Conservation (phyloP, 2,329 filamentous ascomycete species). For the Periconia digitata region DNA sequence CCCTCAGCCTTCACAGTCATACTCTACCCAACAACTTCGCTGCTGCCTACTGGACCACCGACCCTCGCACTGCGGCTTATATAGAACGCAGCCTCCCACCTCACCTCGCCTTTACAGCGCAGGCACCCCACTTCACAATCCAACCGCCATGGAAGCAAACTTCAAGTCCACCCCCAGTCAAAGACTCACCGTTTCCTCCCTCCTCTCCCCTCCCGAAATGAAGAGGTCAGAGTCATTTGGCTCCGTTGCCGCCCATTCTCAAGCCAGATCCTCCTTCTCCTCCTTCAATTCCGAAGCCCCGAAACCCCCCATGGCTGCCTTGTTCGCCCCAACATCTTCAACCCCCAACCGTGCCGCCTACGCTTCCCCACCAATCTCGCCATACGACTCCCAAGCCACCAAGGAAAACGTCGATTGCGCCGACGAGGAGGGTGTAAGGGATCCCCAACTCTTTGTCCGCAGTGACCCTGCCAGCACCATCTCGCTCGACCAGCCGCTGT, state of each 20-base stretch:
- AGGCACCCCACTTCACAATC: not conserved
- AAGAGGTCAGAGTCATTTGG: slow-evolving; percentile 44
- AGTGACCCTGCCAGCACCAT: slow-evolving; percentile 29
- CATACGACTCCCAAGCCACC: slow-evolving; percentile 36
- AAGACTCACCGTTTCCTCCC: slow-evolving; percentile 39
- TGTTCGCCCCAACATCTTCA: slow-evolving; percentile 23
- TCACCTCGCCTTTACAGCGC: slow-evolving; percentile 24
- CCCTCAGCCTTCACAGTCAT: slow-evolving; percentile 24
- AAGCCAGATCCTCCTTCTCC: slow-evolving; percentile 24
- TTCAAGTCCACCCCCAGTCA: slow-evolving; percentile 31
- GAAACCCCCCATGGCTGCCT: slow-evolving; percentile 21
- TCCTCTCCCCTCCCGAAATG: slow-evolving; percentile 45
- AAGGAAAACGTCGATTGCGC: slow-evolving; percentile 39
- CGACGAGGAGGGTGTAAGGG: slow-evolving; percentile 31
- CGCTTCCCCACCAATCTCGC: slow-evolving; percentile 45
- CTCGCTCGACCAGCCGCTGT: slow-evolving; percentile 36
- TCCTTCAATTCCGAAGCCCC: slow-evolving; percentile 31
- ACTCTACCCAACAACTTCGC: slow-evolving; percentile 4
- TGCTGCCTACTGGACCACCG: slow-evolving; percentile 6
- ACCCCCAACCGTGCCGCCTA: slow-evolving; percentile 32
- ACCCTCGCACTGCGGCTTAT: not conserved
- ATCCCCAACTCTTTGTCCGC: slow-evolving; percentile 40
- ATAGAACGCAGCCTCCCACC: slow-evolving; percentile 10
- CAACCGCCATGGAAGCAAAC: slow-evolving; percentile 33
- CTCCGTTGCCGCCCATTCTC: slow-evolving; percentile 29